Conservation (phyloP, 169 alveolate genomes). For the Cystoisospora suis region DNA sequence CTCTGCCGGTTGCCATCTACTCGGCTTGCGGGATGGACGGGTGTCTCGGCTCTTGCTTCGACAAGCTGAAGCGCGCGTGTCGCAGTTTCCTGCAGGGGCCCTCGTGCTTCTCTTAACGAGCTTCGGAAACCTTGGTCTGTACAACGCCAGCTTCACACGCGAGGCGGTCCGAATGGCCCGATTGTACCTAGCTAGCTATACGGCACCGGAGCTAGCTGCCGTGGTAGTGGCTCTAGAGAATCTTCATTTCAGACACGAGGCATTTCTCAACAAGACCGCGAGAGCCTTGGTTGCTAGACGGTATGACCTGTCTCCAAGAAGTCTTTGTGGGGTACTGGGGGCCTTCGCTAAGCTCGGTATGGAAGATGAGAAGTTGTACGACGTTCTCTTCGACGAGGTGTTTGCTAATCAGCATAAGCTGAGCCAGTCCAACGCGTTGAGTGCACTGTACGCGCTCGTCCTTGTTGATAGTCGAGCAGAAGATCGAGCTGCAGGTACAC, state of each 20-base stretch:
- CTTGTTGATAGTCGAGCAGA: background rate
- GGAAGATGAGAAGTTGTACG: background rate
- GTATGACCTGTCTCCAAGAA: background rate
- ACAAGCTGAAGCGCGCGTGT: background rate
- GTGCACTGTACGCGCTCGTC: constrained; percentile 29
- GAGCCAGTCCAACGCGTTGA: background rate
- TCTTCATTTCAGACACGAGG: background rate
- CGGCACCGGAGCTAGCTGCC: background rate
- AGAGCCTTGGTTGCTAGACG: background rate
- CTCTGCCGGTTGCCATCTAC: background rate
- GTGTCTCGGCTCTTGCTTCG: background rate
- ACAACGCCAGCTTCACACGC: background rate
- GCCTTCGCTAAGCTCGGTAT: constrained; percentile 19
- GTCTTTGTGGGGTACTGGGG: background rate
- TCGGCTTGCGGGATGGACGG: constrained; percentile 1
- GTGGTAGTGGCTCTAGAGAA: background rate
- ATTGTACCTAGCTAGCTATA: background rate
- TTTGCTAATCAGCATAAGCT: background rate
- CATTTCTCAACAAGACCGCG: background rate
- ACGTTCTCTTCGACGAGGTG: background rate
- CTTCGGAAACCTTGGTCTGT: constrained; percentile 2
- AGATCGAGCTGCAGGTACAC: too few relatives aligned
- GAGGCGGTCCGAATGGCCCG: background rate
- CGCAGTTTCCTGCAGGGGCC: background rate
- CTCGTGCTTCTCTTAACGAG: background rate